A percentile compares a stretch with the other conserved stretches of the same genome.
These are phyloP conservation scores for peach (Prunus persica) DNA, from an alignment of 306 rosid species.

Conservation along the genomic window DNA sequence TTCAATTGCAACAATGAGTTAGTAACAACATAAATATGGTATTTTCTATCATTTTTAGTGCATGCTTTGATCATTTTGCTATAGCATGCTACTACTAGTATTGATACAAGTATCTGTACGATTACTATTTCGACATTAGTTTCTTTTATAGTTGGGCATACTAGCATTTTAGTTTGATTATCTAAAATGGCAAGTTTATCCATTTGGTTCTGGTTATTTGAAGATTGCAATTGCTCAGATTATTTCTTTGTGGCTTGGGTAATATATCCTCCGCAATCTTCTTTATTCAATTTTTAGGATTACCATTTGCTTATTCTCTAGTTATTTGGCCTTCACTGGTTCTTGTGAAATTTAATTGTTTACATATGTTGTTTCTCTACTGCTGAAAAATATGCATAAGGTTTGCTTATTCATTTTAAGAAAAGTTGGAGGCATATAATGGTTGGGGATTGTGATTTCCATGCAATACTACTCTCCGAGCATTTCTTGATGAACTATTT, in stretches of 20 bases:
- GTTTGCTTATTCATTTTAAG: no score
- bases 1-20: constrained; percentile 3
- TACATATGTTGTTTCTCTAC: no score
- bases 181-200: background rate
- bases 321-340: no score
- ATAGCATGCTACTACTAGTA: background rate
- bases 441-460: no score
- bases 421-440: no score
- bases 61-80: background rate
- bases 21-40: background rate
- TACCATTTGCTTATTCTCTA: no score
- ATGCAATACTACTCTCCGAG: no score
- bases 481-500: no score
- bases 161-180: background rate
- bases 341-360: no score
- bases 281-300: background rate
- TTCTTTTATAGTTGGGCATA: background rate
- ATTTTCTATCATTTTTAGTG: background rate
- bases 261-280: background rate
- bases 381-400: no score
- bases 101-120: background rate
- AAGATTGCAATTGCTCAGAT: background rate
- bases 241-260: background rate
- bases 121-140: no score
- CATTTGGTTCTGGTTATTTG: background rate